Conservation (phyloP, 495 filamentous ascomycete genomes). For the Neurospora sp. region DNA sequence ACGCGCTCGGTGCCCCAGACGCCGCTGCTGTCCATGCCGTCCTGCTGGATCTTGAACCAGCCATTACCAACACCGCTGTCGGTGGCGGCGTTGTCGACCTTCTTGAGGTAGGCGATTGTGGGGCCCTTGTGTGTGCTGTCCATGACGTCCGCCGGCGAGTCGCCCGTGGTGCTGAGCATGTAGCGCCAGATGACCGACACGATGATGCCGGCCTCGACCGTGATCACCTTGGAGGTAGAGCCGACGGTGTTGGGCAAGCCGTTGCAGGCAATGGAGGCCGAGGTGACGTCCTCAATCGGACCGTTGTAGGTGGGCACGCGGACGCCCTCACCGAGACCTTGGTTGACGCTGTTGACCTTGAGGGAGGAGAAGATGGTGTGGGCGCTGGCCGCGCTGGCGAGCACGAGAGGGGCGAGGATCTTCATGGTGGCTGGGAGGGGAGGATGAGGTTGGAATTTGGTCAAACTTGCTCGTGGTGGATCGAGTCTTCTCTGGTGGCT, state of each 20-base stretch:
- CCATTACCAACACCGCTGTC: slow-evolving; percentile 33
- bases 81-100: slow-evolving; percentile 32
- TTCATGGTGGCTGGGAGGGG: slow-evolving; percentile 13
- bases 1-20: slow-evolving; percentile 36
- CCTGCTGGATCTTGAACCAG: slow-evolving; percentile 44
- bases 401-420: slow-evolving; percentile 15
- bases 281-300: slow-evolving; percentile 43
- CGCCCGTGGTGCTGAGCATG: slow-evolving; percentile 27
- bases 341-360: slow-evolving; percentile 20
- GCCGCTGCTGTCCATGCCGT: slow-evolving; percentile 28
- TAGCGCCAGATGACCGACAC: slow-evolving; percentile 38
- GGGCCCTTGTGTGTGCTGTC: slow-evolving; percentile 36
- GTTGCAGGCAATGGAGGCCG: slow-evolving; percentile 43
- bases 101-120: slow-evolving; percentile 41
- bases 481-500: not conserved
- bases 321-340: slow-evolving; percentile 18
- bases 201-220: slow-evolving; percentile 17
- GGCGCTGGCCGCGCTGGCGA: slow-evolving; percentile 17
- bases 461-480: not conserved
- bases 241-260: slow-evolving; percentile 44
- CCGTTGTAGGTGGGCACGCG: slow-evolving; percentile 25
- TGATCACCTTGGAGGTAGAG: slow-evolving; percentile 25
- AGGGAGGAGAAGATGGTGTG: slow-evolving; percentile 25
- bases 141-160: slow-evolving; percentile 35
- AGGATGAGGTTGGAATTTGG: not conserved